These are phyloP conservation scores for Emergomyces pasteurianus DNA, from an alignment of 2,329 filamentous ascomycete species.

Conservation along the genomic window DNA sequence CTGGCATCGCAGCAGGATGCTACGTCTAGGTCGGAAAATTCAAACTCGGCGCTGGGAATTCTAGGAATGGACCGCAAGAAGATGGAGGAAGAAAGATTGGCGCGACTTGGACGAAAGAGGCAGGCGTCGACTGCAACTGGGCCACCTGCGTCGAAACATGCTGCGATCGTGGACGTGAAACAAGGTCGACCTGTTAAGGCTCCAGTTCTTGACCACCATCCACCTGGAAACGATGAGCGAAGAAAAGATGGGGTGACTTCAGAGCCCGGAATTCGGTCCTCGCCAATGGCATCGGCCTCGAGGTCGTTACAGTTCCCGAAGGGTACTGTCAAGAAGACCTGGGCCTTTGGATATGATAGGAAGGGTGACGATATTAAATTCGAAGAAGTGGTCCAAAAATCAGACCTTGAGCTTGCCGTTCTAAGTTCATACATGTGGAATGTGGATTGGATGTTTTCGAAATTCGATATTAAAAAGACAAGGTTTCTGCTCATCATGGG, in stretches of 20 bases:
- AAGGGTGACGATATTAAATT: conserved; percentile 65
- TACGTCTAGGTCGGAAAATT: background rate
- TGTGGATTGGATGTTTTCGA: conserved; percentile 62
- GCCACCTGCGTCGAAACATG: conserved; percentile 14
- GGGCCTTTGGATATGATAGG: conserved; percentile 52
- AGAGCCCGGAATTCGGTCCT: background rate
- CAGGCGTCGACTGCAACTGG: conserved; percentile 35
- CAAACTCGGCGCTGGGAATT: conserved; percentile 21
- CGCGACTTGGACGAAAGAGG: conserved; percentile 50
- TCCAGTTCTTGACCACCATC: background rate
- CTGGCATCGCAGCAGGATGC: background rate
- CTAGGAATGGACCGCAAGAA: conserved; percentile 58
- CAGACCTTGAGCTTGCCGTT: conserved; percentile 61
- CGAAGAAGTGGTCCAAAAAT: conserved; percentile 69
- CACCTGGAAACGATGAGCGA: background rate
- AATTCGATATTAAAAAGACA: conserved; percentile 50
- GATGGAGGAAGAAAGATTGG: conserved; percentile 77
- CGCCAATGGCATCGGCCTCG: background rate
- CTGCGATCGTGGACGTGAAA: background rate
- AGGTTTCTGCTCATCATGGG: conserved; percentile 55
- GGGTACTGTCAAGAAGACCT: conserved; percentile 72
- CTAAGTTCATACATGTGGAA: conserved; percentile 85
- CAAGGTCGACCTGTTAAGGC: background rate
- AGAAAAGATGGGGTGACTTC: background rate
- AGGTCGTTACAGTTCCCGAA: conserved; percentile 35